Conservation (phyloP, 768 basidiomycete species). For the Termitomyces sp. region DNA sequence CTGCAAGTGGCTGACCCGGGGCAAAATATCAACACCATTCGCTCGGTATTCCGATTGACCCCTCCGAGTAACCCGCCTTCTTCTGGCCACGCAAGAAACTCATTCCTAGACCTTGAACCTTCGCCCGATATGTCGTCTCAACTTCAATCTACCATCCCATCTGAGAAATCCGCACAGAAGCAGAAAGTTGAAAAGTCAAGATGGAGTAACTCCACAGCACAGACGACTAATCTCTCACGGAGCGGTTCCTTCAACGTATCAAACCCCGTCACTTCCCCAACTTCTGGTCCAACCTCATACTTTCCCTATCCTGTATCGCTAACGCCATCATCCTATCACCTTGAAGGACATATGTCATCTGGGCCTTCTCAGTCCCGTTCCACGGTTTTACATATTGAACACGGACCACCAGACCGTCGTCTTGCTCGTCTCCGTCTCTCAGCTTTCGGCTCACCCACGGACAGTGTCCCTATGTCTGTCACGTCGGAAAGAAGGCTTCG, state of each 20-base stretch:
- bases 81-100: conserved; percentile 14
- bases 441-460: conserved; percentile 43
- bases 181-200: conserved; percentile 21
- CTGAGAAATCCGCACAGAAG: conserved; percentile 4
- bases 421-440: conserved; percentile 26
- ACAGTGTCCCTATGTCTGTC: conserved; percentile 52
- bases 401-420: conserved; percentile 23
- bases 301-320: conserved; percentile 45
- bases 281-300: conserved; percentile 17
- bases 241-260: conserved; percentile 8
- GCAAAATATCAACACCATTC: conserved; percentile 10
- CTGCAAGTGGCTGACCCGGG: conserved; percentile 6
- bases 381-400: background rate
- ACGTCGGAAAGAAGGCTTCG: conserved; percentile 44
- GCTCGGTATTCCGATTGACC: conserved; percentile 21
- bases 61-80: conserved; percentile 17
- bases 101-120: conserved; percentile 33
- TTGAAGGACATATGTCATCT: conserved; percentile 13
- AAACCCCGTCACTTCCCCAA: conserved; percentile 9
- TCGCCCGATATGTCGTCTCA: conserved; percentile 24
- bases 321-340: conserved; percentile 34
- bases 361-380: background rate
- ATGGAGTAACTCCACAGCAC: conserved; percentile 29
- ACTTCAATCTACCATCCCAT: conserved; percentile 15
- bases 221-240: conserved; percentile 7